Base-by-base conservation (phyloP, 1,284 basidiomycete species). In the Papiliotrema laurentii region DNA sequence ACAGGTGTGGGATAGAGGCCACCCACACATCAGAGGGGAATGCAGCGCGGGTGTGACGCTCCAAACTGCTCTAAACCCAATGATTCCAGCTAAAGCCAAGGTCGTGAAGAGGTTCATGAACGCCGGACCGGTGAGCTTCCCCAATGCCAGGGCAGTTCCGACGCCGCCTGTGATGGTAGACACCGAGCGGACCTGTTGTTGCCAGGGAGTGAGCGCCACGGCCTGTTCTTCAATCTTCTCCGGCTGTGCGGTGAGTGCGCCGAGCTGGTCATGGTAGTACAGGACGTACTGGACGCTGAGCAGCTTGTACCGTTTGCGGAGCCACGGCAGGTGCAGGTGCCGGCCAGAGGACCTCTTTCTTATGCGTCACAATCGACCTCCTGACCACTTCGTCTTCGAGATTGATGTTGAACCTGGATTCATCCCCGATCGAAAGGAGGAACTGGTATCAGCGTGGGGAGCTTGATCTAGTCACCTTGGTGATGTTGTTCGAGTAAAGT, bases 91-190 rank as follows among this genome's bases (percentile, higher is more conserved):
- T 21, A 68, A 53, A 31, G 87, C 87, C 63, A 90, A 87, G 0
- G 85, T 88, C 67, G 88, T 88, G 70, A 89, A 85, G 63, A 84
- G 86, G 59, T 81, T 80, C 87, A 90, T 89, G 72, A 89, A 90
- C 1, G 81, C 81, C 7, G 84, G 81, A 3, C 83, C 83, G 0
- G 87, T 87, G 31, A 82, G 71, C 66, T 89, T 89, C 42, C 88
- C 87, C 3, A 90, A 75, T 16, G 80, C 84, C 48, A 90, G 72
- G 10, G 77, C 75, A 7, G 82, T 77, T 27, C 83, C 84, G 82
- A 90, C 86, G 19, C 85, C 86, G 13, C 78, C 80, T 4, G 86
- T 85, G 24, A 89, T 75, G 5, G 80, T 70, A 7, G 82, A 80
- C 42, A 89, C 85, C 55, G 88, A 85, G 27, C 83, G 77, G 25